Conservation (phyloP, 2,329 filamentous ascomycete species). For the Ophiocordyceps camponoti-rufipedis region DNA sequence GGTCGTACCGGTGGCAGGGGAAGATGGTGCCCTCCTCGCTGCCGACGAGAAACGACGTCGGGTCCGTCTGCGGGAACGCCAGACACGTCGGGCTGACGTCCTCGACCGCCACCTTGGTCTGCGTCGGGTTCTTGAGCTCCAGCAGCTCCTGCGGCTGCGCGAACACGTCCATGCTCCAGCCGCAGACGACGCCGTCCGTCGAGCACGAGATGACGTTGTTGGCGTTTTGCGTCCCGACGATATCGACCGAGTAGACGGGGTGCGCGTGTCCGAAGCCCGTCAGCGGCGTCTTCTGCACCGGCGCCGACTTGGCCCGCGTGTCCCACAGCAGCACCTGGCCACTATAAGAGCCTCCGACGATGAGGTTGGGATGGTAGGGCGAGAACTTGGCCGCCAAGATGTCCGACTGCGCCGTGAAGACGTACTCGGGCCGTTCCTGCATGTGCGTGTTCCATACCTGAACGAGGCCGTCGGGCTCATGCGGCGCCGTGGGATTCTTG, state of each 20-base stretch:
- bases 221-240: constrained; percentile 94
- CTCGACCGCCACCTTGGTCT: constrained; percentile 61
- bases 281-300: constrained; percentile 88
- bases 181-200: constrained; percentile 89
- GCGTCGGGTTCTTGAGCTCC: constrained; percentile 68
- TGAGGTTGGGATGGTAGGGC: constrained; percentile 93
- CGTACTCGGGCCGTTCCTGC: constrained; percentile 85
- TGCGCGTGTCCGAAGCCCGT: constrained; percentile 93
- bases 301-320: constrained; percentile 71
- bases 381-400: constrained; percentile 93
- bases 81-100: constrained; percentile 90
- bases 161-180: constrained; percentile 96
- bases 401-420: constrained; percentile 91
- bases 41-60: constrained; percentile 92
- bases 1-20: constrained; percentile 91
- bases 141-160: constrained; percentile 90
- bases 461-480: constrained; percentile 82
- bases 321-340: constrained; percentile 97
- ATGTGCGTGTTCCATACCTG: constrained; percentile 96
- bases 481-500: constrained; percentile 87
- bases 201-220: constrained; percentile 97
- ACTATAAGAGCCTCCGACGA: constrained; percentile 90
- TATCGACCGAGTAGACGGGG: constrained; percentile 85
- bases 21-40: constrained; percentile 95
- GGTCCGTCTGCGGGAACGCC: constrained; percentile 85